Base-by-base conservation (phyloP, 345 rosid species). In the Turnera subulata region DNA sequence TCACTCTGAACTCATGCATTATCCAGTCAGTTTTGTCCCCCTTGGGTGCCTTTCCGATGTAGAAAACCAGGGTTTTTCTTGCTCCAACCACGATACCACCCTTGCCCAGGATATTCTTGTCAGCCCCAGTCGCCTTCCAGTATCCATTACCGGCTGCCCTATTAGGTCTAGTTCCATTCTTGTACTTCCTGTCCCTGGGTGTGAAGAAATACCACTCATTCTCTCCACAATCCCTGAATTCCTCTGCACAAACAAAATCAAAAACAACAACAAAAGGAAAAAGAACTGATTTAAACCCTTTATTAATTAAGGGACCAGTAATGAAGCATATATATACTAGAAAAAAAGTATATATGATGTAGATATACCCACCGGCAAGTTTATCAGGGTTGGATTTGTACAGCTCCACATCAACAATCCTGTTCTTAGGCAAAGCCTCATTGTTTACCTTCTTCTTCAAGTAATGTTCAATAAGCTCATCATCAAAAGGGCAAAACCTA, bases 11-110 rank as follows among this genome's bases (percentile, higher is more conserved):
- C 29, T 68, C 73, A n/a, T 68, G 67, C 73, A 68, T 68, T 1
- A 68, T 62, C 73, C 73, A 68, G 21, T 68, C 19, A 29, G 73
- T 68, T 51, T 68, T 68, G n/a, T 26, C 33, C 12, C 67, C 63
- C 26, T 2, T 40, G 1, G 56, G 67, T 29, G 67, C 32, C 29
- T 47, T 62, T 7, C 73, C 67, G 2, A 13, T 15, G 42, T 56
- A 56, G 16, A 26, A 68, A 18, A 62, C 73, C 5, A 68, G 58
- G 1, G 73, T 29, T 16, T 37, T 68, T 32, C 22, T 68, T 0
- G 0, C 22, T 25, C 66, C 72, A 33, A 66, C 26, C 17, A 18
- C 24, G 15, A 1, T 17, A 18, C 22, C 35, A 0, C 17, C 12
- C 19, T 17, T 15, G 8, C 10, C 1, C 4, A 1, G 12, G 2